phyloP scores from a whole-genome alignment of 2,329 filamentous ascomycete genomes.

The Fusarium stilboides region DNA sequence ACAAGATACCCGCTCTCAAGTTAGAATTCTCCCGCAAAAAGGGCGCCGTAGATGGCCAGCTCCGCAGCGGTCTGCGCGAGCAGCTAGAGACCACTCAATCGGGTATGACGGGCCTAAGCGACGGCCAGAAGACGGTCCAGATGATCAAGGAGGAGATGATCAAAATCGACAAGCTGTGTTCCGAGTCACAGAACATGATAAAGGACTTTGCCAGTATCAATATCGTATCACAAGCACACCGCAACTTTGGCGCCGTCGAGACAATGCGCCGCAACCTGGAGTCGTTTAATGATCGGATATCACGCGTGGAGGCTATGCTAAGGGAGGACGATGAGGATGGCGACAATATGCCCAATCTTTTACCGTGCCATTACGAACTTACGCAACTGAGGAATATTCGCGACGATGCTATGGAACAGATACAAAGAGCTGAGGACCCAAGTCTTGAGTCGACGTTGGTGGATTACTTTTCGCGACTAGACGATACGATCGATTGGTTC shows the following conservation, averaged over 20 bases:
- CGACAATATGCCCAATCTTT: slow-evolving; percentile 92
- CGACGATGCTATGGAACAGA: slow-evolving; percentile 97
- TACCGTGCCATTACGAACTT: slow-evolving; percentile 92
- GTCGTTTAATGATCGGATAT: slow-evolving; percentile 84
- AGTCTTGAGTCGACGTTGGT: slow-evolving; percentile 86
- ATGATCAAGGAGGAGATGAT: slow-evolving; percentile 98
- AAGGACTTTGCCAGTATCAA: slow-evolving; percentile 96
- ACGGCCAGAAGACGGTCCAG: slow-evolving; percentile 92
- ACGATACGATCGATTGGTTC: slow-evolving; percentile 93
- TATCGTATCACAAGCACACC: slow-evolving; percentile 91
- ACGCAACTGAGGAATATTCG: slow-evolving; percentile 93
- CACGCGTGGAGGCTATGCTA: slow-evolving; percentile 83
- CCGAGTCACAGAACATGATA: slow-evolving; percentile 97
- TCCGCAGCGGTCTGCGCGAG: slow-evolving; percentile 88
- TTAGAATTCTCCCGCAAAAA: slow-evolving; percentile 96
- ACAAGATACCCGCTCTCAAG: slow-evolving; percentile 93
- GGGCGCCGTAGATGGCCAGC: slow-evolving; percentile 88
- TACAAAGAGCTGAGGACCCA: slow-evolving; percentile 80
- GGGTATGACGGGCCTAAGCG: slow-evolving; percentile 89
- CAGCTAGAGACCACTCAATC: slow-evolving; percentile 95
- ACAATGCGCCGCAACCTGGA: slow-evolving; percentile 93
- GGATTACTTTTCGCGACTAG: slow-evolving; percentile 89
- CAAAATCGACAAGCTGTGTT: slow-evolving; percentile 97
- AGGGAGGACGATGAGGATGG: slow-evolving; percentile 86
- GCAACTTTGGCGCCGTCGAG: slow-evolving; percentile 95